Base-by-base conservation (phyloP, 441 rosid species). In the Breynia disticha region DNA sequence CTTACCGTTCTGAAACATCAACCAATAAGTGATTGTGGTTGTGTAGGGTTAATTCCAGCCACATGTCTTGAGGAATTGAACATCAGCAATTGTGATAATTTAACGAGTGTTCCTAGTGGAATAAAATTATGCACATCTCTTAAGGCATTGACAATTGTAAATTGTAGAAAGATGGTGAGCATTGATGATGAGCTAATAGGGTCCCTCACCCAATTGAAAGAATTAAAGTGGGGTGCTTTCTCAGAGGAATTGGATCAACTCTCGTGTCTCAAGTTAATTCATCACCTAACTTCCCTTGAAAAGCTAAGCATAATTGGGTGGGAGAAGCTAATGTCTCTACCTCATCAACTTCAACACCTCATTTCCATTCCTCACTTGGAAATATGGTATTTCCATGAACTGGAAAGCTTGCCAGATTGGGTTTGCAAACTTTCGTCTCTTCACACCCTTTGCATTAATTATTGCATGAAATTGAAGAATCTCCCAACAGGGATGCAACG, bases 321-420 rank as follows among this genome's bases (percentile, higher is more conserved):
- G 51, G 15, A 21, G 14, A 57, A 60, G 7, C 53, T 44, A 14
- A 19, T 13, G 32, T 58, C 55, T 28, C 19, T 72, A n/a, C 76
- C 76, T 0, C 21, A 55, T 24, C 70, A 72, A 45, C 59, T 68
- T 43, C 76, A 55, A 51, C 24, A 48, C 45, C 56, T 65, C 48
- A 67, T 72, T 42, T 18, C 37, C 24, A 58, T 72, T 13, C 57
- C 20, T n/a, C 3, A 16, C 1, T 48, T 66, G 48, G 1, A 1
- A 1, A 44, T 72, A 16, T 2, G 0, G 37, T 2, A 39, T 14
- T 67, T 67, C 19, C 6, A 39, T 3, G 32, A 20, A 17, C 10
- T 72, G 53, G 55, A 49, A 50, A 52, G 54, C n/a, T 39, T 64
- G 59, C 75, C 75, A 17, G 65, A 57, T n/a, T 67, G 72, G 76